Evolutionary conservation across 352 stramenopile genomes (phyloP), one percentile per base, ranked within the genome.

Genomic region (Globisporangium uncinulatum): DNA sequence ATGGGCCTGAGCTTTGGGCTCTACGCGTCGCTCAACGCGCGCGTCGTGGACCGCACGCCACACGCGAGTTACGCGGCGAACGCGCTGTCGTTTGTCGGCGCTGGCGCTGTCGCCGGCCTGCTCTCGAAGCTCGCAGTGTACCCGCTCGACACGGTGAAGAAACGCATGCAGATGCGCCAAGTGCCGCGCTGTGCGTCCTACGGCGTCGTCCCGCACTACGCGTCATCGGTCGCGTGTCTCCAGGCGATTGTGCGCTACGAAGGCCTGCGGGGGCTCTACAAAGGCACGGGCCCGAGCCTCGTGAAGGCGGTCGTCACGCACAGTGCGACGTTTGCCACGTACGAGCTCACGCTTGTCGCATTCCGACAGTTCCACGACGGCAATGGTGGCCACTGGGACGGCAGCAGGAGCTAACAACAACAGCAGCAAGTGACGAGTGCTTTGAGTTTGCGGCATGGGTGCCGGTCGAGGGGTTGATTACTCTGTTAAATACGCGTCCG

Each of bases 1-100:
- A 98, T 98, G 88, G 95, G 95, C 0, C 65, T 98, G 11, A 98
- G 93, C 64, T 99, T 99, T 78, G 74, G 86, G 20, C 87, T 98
- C 52, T 98, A 98, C 69, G 69, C 76, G 42, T 73, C 65, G 17
- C 62, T 96, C 20, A 84, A 85, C 56, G 57, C 66, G 3, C 62
- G 54, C 58, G 73, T 29, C 43, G 52, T 52, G 24, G 51, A 63
- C 42, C 24, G 24, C 24, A 29, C 59, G 39, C 44, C 54, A 15
- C n/a, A 41, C 11, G 46, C 61, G 29, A 55, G 61, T 42, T 61
- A 51, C 6, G n/a, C 73, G 17, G 59, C 64, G 3, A 77, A 66
- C 47, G 58, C 65, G 31, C 45, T 94, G 20, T 87, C 82, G 11
- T 79, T 72, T 41, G 67, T 92, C 31, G 82, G 84, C 37, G 86